Conservation (phyloP, 768 basidiomycete genomes). For the Royoungia palumana region DNA sequence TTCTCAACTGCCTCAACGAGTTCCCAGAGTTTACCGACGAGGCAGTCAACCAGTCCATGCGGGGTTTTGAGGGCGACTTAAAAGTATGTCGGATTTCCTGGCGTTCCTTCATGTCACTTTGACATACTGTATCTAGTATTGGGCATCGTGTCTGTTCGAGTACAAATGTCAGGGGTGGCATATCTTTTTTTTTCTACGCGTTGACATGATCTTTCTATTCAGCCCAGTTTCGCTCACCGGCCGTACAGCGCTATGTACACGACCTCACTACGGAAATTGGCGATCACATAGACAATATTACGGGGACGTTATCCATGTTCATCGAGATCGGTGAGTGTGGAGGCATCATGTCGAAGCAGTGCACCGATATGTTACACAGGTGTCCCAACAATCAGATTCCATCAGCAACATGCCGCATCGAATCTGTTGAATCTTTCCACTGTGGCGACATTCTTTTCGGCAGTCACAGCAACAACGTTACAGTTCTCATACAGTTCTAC, state of each 20-base stretch:
- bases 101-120: slow-evolving; percentile 3
- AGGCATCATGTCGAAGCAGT: slow-evolving; percentile 16
- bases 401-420: slow-evolving; percentile 48
- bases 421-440: slow-evolving; percentile 51
- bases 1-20: slow-evolving; percentile 51
- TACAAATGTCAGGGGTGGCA: slow-evolving; percentile 40
- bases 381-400: slow-evolving; percentile 53
- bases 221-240: slow-evolving; percentile 52
- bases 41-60: slow-evolving; percentile 47
- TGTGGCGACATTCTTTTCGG: slow-evolving; percentile 54
- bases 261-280: slow-evolving; percentile 51
- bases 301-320: slow-evolving; percentile 48
- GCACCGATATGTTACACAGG: slow-evolving; percentile 36
- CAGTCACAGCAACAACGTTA: slow-evolving; percentile 49
- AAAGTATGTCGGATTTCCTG: slow-evolving; percentile 33
- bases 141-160: slow-evolving; percentile 48
- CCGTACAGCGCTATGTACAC: slow-evolving; percentile 55
- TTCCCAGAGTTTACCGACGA: slow-evolving; percentile 57
- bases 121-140: slow-evolving; percentile 38
- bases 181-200: background rate
- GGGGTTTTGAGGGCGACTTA: slow-evolving; percentile 48
- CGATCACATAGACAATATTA: slow-evolving; percentile 52
- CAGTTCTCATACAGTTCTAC: slow-evolving; percentile 43
- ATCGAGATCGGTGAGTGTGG: slow-evolving; percentile 48
- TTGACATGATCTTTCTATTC: slow-evolving; percentile 5